Conservation (phyloP, 2,329 filamentous ascomycete species). For the Aureobasidium mangrovei region DNA sequence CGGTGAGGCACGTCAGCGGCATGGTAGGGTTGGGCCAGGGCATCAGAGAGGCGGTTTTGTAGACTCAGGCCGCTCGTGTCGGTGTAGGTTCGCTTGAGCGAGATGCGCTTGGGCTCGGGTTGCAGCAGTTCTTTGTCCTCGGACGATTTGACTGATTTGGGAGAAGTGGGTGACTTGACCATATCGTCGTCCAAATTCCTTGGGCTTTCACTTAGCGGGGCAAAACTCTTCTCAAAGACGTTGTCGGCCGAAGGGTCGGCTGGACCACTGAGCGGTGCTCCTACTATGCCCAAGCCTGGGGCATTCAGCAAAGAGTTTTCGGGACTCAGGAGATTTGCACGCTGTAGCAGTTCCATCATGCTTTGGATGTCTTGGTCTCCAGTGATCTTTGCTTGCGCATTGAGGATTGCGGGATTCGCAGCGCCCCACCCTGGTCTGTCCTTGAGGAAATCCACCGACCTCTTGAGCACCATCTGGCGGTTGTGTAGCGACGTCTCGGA, state of each 20-base stretch:
- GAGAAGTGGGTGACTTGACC: slow-evolving; percentile 1
- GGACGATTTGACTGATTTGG: not conserved
- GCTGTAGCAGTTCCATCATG: slow-evolving; percentile 80
- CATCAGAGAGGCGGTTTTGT: slow-evolving; percentile 77
- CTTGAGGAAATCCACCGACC: slow-evolving; percentile 93
- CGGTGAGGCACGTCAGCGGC: slow-evolving; percentile 37
- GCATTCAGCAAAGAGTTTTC: slow-evolving; percentile 46
- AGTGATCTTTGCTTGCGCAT: slow-evolving; percentile 70
- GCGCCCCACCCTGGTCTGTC: slow-evolving; percentile 78
- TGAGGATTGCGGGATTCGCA: slow-evolving; percentile 65
- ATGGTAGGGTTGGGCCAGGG: slow-evolving; percentile 72
- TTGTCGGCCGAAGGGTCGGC: slow-evolving; percentile 65
- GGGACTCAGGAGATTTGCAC: slow-evolving; percentile 67
- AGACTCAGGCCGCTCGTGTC: slow-evolving; percentile 67
- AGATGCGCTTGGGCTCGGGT: slow-evolving; percentile 17
- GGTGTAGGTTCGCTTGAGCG: slow-evolving; percentile 77
- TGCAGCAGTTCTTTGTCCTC: slow-evolving; percentile 4
- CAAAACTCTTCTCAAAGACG: slow-evolving; percentile 76
- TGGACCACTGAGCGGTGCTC: slow-evolving; percentile 71
- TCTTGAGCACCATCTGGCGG: slow-evolving; percentile 84
- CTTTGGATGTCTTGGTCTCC: slow-evolving; percentile 82
- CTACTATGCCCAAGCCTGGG: slow-evolving; percentile 37
- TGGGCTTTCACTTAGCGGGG: slow-evolving; percentile 41
- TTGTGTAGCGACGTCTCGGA: slow-evolving; percentile 87
- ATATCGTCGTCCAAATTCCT: slow-evolving; percentile 5